These are phyloP conservation scores for Sporothrix pallida DNA, from an alignment of 2,329 filamentous ascomycete genomes.

Conservation along the genomic window DNA sequence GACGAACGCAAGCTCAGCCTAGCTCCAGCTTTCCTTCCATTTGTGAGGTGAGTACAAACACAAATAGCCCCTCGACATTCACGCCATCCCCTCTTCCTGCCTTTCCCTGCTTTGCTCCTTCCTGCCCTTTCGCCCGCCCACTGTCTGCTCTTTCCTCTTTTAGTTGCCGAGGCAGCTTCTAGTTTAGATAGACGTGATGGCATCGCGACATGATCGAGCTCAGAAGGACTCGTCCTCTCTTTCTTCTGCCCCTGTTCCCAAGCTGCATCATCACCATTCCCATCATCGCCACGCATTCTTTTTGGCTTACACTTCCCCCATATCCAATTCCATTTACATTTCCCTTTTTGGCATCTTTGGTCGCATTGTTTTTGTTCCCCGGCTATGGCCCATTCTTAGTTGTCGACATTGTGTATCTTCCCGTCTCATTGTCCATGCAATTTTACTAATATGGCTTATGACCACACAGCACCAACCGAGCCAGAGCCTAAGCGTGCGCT, in stretches of 20 bases:
- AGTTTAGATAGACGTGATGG: not conserved
- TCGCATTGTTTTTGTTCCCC: not conserved
- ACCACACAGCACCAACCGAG: constrained; percentile 3
- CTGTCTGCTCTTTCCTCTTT: not conserved
- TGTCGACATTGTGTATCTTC: constrained; percentile 17
- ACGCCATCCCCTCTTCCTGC: not conserved
- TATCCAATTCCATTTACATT: too few species aligned
- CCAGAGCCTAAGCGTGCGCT: not conserved
- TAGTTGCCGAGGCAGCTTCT: constrained; percentile 17
- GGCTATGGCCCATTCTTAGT: constrained; percentile 28
- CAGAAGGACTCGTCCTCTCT: not conserved
- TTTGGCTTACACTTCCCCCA: not conserved
- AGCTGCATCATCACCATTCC: not conserved
- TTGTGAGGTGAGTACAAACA: constrained; percentile 6
- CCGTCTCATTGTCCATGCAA: constrained; percentile 23
- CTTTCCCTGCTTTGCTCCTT: not conserved
- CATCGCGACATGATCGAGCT: not conserved
- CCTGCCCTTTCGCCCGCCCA: not conserved
- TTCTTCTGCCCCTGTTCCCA: not conserved
- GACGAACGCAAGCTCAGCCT: not conserved
- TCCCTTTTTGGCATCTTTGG: not conserved
- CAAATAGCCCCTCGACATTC: not conserved
- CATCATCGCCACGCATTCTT: not conserved
- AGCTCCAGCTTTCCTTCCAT: not conserved
- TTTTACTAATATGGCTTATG: constrained; percentile 31